These are phyloP conservation scores for Oenanthe sinensis DNA, from an alignment of 129 eudicot genomes.

Conservation along the genomic window DNA sequence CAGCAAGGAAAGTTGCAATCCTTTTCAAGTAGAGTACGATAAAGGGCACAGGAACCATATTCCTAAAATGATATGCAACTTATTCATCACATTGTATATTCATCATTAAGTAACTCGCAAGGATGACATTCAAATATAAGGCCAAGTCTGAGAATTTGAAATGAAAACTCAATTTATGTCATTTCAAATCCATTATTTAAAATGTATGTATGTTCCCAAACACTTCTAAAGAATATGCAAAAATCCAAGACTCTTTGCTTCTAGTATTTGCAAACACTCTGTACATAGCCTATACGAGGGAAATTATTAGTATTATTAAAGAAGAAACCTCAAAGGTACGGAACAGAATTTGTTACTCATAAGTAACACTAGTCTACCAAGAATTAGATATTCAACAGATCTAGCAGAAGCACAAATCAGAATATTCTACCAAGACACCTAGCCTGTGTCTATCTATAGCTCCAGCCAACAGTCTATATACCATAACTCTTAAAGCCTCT, in stretches of 20 bases:
- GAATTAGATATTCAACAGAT: neutral
- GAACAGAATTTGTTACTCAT: neutral
- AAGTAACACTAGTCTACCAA: neutral
- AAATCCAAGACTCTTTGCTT: neutral
- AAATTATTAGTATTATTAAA: neutral
- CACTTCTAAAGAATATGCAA: neutral
- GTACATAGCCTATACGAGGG: neutral
- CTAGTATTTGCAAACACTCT: neutral
- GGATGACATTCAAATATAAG: neutral
- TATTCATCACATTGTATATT: neutral
- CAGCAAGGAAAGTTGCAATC: conserved; percentile 64
- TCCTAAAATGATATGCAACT: conserved; percentile 30
- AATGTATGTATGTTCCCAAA: neutral
- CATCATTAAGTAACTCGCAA: neutral
- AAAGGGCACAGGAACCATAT: conserved; percentile 93
- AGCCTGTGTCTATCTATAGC: neutral
- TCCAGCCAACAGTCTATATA: neutral
- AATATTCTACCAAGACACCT: neutral
- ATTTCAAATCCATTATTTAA: neutral
- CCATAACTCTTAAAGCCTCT: neutral
- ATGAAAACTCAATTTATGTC: neutral
- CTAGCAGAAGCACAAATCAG: neutral
- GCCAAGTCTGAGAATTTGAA: neutral
- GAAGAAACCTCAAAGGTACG: neutral
- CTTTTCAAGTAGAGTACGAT: conserved; percentile 73